Evolutionary conservation across 192 early-diverging fungal species (phyloP).

Genomic region (Piromyces sp.): DNA sequence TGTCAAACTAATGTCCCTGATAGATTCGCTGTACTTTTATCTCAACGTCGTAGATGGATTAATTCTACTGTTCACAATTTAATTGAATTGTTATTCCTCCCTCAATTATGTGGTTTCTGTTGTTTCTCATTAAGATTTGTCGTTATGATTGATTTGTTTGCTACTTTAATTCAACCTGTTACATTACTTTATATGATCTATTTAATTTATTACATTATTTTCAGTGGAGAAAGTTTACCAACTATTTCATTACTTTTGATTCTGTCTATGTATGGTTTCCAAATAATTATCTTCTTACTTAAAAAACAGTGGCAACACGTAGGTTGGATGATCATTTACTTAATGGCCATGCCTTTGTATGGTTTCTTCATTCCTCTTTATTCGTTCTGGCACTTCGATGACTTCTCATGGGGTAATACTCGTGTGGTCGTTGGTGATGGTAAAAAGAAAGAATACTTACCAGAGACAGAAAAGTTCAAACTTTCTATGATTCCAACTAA

Average conservation of each 20-base stretch:
- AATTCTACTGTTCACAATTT: constrained; percentile 99
- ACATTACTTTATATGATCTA: constrained; percentile 61
- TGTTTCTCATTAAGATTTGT: constrained; percentile 96
- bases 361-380: constrained; percentile 48
- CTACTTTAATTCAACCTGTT: constrained; percentile 84
- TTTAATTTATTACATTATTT: constrained; percentile 40
- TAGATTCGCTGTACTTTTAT: constrained; percentile 75
- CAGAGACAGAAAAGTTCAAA: constrained; percentile 22
- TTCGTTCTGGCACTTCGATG: constrained; percentile 98
- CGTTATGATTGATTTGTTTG: constrained; percentile 83
- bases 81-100: constrained; percentile 80
- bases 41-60: constrained; percentile 98
- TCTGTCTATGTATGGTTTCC: constrained; percentile 72
- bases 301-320: constrained; percentile 72
- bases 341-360: constrained; percentile 79
- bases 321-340: constrained; percentile 87
- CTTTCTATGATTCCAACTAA: constrained; percentile 11
- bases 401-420: constrained; percentile 98
- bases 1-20: constrained; percentile 91
- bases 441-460: constrained; percentile 29
- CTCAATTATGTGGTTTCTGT: constrained; percentile 89
- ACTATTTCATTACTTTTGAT: constrained; percentile 70
- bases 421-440: constrained; percentile 77
- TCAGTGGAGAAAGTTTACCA: constrained; percentile 58
- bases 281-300: constrained; percentile 42